phyloP scores from a whole-genome alignment of 2,329 filamentous ascomycete species.

The Trichoderma sp. region DNA sequence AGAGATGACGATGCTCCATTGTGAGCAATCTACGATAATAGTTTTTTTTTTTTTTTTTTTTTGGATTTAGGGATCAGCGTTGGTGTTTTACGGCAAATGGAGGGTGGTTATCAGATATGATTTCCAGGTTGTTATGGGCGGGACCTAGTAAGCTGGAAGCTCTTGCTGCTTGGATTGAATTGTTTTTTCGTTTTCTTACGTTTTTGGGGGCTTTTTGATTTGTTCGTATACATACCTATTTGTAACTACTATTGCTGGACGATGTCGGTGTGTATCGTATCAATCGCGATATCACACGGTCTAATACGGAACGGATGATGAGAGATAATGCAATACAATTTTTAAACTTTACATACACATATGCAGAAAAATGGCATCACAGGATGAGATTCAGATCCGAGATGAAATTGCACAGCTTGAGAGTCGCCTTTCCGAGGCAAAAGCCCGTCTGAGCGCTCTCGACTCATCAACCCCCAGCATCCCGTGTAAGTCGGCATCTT shows the following conservation, averaged over 20 bases:
- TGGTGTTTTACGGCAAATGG: constrained; percentile 23
- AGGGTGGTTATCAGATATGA: background rate
- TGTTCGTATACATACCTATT: constrained; percentile 5
- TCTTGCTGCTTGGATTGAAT: constrained; percentile 10
- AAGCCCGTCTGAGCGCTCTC: constrained; percentile 40
- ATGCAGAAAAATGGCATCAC: constrained; percentile 19
- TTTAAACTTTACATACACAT: constrained; percentile 13
- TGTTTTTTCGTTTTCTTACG: background rate
- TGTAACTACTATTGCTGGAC: background rate
- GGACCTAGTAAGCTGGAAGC: background rate
- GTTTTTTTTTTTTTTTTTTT: background rate
- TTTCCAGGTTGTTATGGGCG: background rate
- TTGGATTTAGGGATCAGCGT: constrained; percentile 20
- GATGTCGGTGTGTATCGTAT: background rate
- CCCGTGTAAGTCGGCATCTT: background rate
- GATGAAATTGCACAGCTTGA: constrained; percentile 61
- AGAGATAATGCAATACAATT: background rate
- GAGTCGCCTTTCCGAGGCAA: constrained; percentile 41
- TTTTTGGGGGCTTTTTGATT: background rate
- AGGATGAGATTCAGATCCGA: constrained; percentile 36
- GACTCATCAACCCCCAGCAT: background rate
- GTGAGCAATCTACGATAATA: background rate
- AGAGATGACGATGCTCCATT: background rate
- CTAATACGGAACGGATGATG: background rate
- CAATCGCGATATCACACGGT: background rate